A percentile compares a stretch with the other conserved stretches of the same genome.
Evolutionary conservation across 176 grass and related monocot genomes (phyloP).

Genomic region (Triticum timopheevii): DNA sequence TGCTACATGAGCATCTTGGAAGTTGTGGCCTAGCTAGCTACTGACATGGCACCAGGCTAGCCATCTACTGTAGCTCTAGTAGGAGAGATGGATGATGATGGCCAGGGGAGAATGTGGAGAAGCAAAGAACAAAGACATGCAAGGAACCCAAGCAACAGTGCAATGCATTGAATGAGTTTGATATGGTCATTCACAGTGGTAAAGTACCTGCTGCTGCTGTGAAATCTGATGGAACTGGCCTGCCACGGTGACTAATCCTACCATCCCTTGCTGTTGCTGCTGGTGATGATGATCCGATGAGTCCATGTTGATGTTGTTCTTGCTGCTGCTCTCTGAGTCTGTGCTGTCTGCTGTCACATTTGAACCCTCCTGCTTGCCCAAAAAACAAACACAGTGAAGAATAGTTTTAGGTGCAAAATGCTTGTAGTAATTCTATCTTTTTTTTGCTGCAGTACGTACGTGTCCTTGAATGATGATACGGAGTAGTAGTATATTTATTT

Average conservation of each 20-base stretch:
- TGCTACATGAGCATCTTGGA: conserved; percentile 48
- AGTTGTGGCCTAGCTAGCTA: conserved; percentile 40
- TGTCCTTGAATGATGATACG: no score
- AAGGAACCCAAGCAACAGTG: neutral
- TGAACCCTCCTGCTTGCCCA: conserved; percentile 31
- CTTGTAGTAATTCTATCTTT: neutral
- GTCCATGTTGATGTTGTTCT: conserved; percentile 39
- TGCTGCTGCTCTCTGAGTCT: conserved; percentile 54
- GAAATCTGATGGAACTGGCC: conserved; percentile 36
- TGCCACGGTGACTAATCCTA: conserved; percentile 3
- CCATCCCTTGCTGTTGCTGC: conserved; percentile 18
- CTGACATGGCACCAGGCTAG: conserved; percentile 28
- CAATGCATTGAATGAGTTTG: neutral
- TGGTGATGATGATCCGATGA: conserved; percentile 36
- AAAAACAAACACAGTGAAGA: neutral
- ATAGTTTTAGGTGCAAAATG: neutral
- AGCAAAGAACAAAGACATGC: conserved; percentile 3
- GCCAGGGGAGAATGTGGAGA: conserved; percentile 3
- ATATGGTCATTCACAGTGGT: neutral
- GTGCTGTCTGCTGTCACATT: conserved; percentile 46
- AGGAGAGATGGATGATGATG: conserved; percentile 8
- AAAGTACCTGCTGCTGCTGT: conserved; percentile 38
- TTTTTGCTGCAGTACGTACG: no score
- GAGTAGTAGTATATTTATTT: neutral
- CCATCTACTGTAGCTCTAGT: neutral